Evolutionary conservation across 2,329 filamentous ascomycete species (phyloP).

Genomic region (Colletotrichum tropicicola): DNA sequence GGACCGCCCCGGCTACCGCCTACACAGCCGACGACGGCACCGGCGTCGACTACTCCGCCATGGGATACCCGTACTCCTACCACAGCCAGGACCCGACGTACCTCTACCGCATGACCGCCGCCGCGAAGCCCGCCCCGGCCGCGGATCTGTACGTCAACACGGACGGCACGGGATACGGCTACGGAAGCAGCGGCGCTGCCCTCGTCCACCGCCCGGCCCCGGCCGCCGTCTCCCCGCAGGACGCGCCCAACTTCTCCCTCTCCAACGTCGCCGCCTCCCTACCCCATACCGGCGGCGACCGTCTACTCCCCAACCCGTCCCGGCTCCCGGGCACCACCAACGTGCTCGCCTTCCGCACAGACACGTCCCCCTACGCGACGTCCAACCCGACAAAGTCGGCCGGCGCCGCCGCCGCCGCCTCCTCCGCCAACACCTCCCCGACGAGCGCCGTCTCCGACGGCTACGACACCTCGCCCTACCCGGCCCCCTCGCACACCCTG

Average conservation of each 20-base stretch:
- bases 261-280: constrained; percentile 51
- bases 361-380: constrained; percentile 2
- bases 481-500: constrained; percentile 11
- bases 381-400: constrained; percentile 20
- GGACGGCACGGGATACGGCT: constrained; percentile 42
- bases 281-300: constrained; percentile 41
- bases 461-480: constrained; percentile 15
- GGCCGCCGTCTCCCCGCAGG: constrained; percentile 34
- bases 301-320: constrained; percentile 46
- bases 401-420: neutral
- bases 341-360: constrained; percentile 31
- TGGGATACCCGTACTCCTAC: constrained; percentile 45
- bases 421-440: constrained; percentile 14
- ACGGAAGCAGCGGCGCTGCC: constrained; percentile 35
- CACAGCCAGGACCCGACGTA: constrained; percentile 43
- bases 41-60: constrained; percentile 45
- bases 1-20: constrained; percentile 36
- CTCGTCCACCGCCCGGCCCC: constrained; percentile 46
- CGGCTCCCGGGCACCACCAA: constrained; percentile 42
- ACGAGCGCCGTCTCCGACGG: constrained; percentile 12
- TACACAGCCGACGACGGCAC: constrained; percentile 46
- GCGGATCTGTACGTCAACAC: constrained; percentile 46
- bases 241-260: constrained; percentile 49
- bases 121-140: constrained; percentile 33
- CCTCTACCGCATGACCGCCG: constrained; percentile 41